Evolutionary conservation across 805 yeast species (phyloP).

Genomic region (Candida pini): DNA sequence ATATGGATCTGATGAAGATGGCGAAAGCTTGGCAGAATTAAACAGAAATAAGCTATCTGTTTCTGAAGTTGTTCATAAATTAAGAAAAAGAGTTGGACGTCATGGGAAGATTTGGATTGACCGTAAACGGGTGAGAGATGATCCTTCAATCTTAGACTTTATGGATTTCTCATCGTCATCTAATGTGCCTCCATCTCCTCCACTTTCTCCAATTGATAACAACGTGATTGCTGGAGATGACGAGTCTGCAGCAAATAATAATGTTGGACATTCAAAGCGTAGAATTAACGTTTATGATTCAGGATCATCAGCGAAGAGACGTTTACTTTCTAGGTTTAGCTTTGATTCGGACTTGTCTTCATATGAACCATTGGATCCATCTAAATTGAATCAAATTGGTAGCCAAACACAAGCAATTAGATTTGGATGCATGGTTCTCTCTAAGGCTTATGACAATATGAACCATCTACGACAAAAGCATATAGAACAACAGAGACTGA

Average conservation of each 20-base stretch:
- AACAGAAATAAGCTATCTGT: slow-evolving; percentile 23
- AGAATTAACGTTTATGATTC: slow-evolving; percentile 31
- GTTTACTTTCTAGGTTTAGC: slow-evolving; percentile 45
- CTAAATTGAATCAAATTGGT: slow-evolving; percentile 73
- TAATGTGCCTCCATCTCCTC: slow-evolving; percentile 1
- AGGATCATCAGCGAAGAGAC: slow-evolving; percentile 26
- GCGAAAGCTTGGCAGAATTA: slow-evolving; percentile 11
- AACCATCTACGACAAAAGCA: slow-evolving; percentile 66
- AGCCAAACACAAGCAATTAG: slow-evolving; percentile 85
- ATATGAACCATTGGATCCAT: slow-evolving; percentile 68
- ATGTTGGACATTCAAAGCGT: slow-evolving; percentile 7
- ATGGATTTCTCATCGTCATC: slow-evolving; percentile 10
- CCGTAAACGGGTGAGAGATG: slow-evolving; percentile 44
- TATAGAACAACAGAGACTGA: slow-evolving; percentile 35
- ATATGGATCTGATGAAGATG: slow-evolving; percentile 14
- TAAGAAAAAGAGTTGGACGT: slow-evolving; percentile 75
- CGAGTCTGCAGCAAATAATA: slow-evolving; percentile 1
- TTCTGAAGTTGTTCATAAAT: slow-evolving; percentile 49
- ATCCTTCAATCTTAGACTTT: slow-evolving; percentile 11
- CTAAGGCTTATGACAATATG: slow-evolving; percentile 85
- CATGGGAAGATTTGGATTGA: slow-evolving; percentile 68
- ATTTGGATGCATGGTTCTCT: slow-evolving; percentile 84
- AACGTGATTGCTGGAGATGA: no score
- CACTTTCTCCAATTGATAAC: not conserved
- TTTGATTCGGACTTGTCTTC: slow-evolving; percentile 40